Evolutionary conservation across 495 filamentous ascomycete genomes (phyloP).

Genomic region (Polyplosphaeria fusca): DNA sequence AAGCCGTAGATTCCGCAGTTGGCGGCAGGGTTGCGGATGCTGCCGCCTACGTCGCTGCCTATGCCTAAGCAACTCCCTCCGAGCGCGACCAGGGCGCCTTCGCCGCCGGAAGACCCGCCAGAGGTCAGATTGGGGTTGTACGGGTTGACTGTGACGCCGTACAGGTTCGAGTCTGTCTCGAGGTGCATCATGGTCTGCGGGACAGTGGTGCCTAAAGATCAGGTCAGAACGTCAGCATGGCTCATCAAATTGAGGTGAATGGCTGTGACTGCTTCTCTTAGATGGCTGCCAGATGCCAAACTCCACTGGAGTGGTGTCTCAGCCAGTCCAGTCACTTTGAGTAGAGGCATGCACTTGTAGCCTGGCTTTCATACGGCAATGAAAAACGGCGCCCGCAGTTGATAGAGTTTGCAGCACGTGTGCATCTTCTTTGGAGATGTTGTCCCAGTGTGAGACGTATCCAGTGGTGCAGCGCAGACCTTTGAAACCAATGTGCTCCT

Average conservation of each 20-base stretch:
- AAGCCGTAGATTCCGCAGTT: constrained; percentile 64
- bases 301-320: too few relatives aligned
- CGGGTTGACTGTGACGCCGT: constrained; percentile 46
- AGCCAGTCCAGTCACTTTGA: too few relatives aligned
- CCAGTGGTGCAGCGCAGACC: constrained; percentile 51
- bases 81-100: constrained; percentile 36
- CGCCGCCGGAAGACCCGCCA: constrained; percentile 37
- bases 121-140: constrained; percentile 31
- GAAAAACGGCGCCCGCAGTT: constrained; percentile 51
- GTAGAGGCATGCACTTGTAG: too few relatives aligned
- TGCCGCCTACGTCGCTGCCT: constrained; percentile 38
- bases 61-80: constrained; percentile 34
- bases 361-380: too few relatives aligned
- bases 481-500: constrained; percentile 61
- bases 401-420: constrained; percentile 49
- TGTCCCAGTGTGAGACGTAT: constrained; percentile 48
- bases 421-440: constrained; percentile 45
- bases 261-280: too few relatives aligned
- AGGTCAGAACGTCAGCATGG: too few relatives aligned
- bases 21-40: constrained; percentile 53
- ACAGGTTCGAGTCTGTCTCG: constrained; percentile 58
- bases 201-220: constrained; percentile 54
- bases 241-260: too few relatives aligned
- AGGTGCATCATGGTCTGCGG: constrained; percentile 62
- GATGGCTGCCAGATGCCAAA: too few relatives aligned